phyloP scores from a whole-genome alignment of 2,329 filamentous ascomycete genomes.

The Aspergillus sp. region DNA sequence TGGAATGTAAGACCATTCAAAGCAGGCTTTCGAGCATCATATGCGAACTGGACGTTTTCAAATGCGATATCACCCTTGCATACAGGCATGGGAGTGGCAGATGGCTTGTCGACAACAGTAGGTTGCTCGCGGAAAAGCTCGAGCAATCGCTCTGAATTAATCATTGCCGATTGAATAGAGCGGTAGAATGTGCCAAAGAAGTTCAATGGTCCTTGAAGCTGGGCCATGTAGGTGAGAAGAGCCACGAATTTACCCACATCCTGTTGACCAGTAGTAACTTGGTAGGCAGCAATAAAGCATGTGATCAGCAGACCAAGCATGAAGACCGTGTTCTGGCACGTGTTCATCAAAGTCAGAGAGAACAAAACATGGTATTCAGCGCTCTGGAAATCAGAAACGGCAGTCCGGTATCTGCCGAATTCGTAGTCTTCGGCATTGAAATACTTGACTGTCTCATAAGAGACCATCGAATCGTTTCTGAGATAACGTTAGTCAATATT shows the following conservation, averaged over 20 bases:
- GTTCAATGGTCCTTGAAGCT: slow-evolving; percentile 75
- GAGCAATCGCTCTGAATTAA: slow-evolving; percentile 89
- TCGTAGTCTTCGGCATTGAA: slow-evolving; percentile 82
- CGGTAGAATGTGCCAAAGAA: slow-evolving; percentile 95
- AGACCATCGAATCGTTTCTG: slow-evolving; percentile 91
- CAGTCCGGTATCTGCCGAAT: slow-evolving; percentile 66
- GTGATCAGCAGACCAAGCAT: slow-evolving; percentile 69
- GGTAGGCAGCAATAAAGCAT: slow-evolving; percentile 70
- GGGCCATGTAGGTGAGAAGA: slow-evolving; percentile 71
- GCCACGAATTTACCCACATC: slow-evolving; percentile 67
- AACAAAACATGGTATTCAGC: slow-evolving; percentile 73
- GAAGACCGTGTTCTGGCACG: slow-evolving; percentile 74
- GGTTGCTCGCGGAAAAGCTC: slow-evolving; percentile 96
- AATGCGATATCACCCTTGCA: slow-evolving; percentile 83
- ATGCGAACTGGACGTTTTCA: slow-evolving; percentile 84
- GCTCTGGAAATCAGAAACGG: slow-evolving; percentile 66
- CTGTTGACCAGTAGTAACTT: slow-evolving; percentile 64
- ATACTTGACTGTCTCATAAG: slow-evolving; percentile 94
- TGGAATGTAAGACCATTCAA: slow-evolving; percentile 79
- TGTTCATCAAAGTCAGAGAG: slow-evolving; percentile 75
- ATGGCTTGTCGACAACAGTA: slow-evolving; percentile 74
- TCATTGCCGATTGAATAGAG: slow-evolving; percentile 93
- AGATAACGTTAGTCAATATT: background rate
- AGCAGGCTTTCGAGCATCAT: slow-evolving; percentile 80
- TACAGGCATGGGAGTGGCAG: slow-evolving; percentile 56